Base-by-base conservation (phyloP, 192 early-diverging fungal species). In the Coemansia sp. region DNA sequence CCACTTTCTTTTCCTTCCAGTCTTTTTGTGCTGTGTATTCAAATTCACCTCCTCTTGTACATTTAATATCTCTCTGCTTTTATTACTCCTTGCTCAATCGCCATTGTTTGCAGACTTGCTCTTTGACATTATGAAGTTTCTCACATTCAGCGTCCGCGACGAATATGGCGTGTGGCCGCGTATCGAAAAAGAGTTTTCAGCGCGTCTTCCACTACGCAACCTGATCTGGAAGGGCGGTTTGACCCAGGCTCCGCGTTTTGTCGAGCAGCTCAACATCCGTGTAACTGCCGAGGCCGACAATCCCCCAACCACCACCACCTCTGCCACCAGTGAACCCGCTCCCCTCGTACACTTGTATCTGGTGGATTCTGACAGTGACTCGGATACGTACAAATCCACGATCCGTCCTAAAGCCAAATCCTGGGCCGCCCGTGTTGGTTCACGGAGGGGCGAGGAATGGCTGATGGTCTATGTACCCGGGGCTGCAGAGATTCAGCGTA, bases 191-290 rank as follows among this genome's bases (percentile, higher is more conserved):
- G 88, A 86, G 29, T 77, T 94, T 34, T 59, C 49, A 23, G 51
- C 73, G 22, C 78, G 87, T n/a, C 79, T 94, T 26, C 92, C 92
- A 2, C 75, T 94, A 22, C 79, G 85, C 29, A 89, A 91, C 53
- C 58, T 94, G 11, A 75, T 78, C 24, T 94, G 90, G 85, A 87
- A 85, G 41, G 83, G 87, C 13, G 80, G 86, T 4, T 73, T 77
- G 17, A 81, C 84, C 40, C 72, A 85, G 22, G 58, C 83, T n/a
- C 62, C 78, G 37, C 75, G 82, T 18, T 80, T 77, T 35, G 83
- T 89, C 36, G 60, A 71, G 38, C 78, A 75, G 51, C 72, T 89
- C 19, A 79, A 80, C 33, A 76, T 85, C 7, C 81, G 81, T 20
- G 53, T 82, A 38, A 59, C 46, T 15, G 68, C 68, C 63, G 35